Conservation (phyloP, 2,329 filamentous ascomycete genomes). For the Escovopsis weberi region DNA sequence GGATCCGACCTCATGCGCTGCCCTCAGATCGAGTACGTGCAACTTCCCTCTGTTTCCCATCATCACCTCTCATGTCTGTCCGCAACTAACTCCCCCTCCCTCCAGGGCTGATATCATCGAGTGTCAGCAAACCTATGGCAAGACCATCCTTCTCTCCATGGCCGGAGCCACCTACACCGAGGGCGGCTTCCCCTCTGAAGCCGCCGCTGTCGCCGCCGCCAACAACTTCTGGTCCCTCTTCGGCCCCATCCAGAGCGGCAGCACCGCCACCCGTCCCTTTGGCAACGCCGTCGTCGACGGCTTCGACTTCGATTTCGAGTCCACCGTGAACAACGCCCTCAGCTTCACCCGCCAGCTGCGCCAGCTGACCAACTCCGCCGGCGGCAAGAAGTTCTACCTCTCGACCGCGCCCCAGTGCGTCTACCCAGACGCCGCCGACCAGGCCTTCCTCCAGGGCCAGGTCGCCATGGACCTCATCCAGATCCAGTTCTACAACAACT, state of each 20-base stretch:
- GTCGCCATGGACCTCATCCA: conserved; percentile 45
- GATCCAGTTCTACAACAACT: conserved; percentile 58
- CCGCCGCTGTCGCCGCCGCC: conserved; percentile 40
- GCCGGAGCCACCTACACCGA: conserved; percentile 57
- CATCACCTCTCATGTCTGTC: neutral
- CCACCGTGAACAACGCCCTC: conserved; percentile 41
- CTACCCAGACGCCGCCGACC: conserved; percentile 46
- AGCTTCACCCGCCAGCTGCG: conserved; percentile 46
- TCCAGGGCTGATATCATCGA: conserved; percentile 32
- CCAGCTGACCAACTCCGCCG: conserved; percentile 35
- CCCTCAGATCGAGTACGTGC: conserved; percentile 47
- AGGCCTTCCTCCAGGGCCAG: conserved; percentile 35
- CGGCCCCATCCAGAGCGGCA: conserved; percentile 36
- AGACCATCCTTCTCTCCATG: conserved; percentile 58
- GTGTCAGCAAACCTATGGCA: conserved; percentile 45
- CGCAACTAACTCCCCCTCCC: neutral
- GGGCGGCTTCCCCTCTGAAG: conserved; percentile 43
- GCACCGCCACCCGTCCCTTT: conserved; percentile 46
- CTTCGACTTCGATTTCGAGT: conserved; percentile 66
- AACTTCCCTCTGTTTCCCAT: too few species aligned
- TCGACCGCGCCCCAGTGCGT: conserved; percentile 55
- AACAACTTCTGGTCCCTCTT: conserved; percentile 56
- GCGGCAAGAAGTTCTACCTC: conserved; percentile 44
- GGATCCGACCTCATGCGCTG: conserved; percentile 38
- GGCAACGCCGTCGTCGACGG: conserved; percentile 52